A percentile compares a stretch with the other conserved stretches of the same genome.
Evolutionary conservation across 805 yeast species (phyloP).

Genomic region (Metschnikowia picachoensis): DNA sequence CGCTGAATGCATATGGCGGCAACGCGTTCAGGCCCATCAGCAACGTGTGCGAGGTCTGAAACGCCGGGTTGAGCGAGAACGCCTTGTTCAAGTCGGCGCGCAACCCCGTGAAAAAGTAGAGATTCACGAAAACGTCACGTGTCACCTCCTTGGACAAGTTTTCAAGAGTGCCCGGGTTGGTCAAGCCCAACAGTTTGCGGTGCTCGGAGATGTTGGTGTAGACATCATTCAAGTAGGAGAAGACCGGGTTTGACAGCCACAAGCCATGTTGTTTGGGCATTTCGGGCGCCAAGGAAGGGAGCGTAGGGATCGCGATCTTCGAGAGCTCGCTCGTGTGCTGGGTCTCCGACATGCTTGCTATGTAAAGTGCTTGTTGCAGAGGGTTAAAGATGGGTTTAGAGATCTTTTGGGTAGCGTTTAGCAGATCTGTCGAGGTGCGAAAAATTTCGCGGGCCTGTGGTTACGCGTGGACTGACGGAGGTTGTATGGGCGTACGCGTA

Average conservation of each 20-base stretch:
- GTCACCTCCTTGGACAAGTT: conserved; percentile 90
- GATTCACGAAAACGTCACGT: conserved; percentile 86
- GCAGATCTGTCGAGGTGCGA: conserved; percentile 1
- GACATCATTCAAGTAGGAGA: conserved; percentile 72
- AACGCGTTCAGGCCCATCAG: conserved; percentile 79
- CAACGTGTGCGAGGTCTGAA: conserved; percentile 94
- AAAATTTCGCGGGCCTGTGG: conserved; percentile 1
- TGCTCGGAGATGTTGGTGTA: conserved; percentile 70
- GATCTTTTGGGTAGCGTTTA: not conserved
- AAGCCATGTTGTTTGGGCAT: conserved; percentile 53
- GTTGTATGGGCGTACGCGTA: conserved; percentile 4
- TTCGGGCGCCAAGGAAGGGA: conserved; percentile 53
- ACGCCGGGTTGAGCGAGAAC: conserved; percentile 85
- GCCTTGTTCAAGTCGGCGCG: conserved; percentile 96
- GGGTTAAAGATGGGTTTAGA: no score
- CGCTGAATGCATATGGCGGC: conserved; percentile 89
- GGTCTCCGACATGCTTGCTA: conserved; percentile 13
- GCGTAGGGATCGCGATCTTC: conserved; percentile 51
- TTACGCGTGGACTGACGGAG: conserved; percentile 3
- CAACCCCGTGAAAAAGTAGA: conserved; percentile 89
- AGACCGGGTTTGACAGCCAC: conserved; percentile 82
- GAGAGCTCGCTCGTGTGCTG: conserved; percentile 48
- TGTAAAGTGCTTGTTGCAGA: not conserved
- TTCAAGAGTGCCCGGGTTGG: conserved; percentile 94
- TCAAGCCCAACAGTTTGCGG: conserved; percentile 74